Percentiles rank a stretch among this genome's conserved stretches.
Evolutionary conservation across 2,329 filamentous ascomycete species (phyloP).

Genomic region (Fusarium staphyleae): DNA sequence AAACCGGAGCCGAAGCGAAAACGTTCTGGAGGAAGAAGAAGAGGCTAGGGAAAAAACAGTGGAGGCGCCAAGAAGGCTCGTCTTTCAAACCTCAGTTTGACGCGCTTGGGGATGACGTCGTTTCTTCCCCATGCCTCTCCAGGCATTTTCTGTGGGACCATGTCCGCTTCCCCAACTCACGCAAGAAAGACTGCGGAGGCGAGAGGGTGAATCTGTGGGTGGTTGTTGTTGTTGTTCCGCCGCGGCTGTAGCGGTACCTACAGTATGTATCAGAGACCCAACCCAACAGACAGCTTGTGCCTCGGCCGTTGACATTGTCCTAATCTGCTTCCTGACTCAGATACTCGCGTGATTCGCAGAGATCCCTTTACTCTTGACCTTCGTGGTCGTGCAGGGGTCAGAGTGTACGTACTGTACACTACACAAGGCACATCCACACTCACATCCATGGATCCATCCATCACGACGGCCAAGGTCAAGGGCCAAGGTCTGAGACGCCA

Average conservation of each 20-base stretch:
- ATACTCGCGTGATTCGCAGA: background rate
- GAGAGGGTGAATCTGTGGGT: too few relatives aligned
- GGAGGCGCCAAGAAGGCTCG: conserved; percentile 6
- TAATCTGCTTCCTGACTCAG: background rate
- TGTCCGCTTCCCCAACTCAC: conserved; percentile 27
- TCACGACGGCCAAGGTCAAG: conserved; percentile 16
- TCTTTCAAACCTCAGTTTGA: background rate
- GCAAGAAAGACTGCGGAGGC: conserved; percentile 22
- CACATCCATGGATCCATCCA: conserved; percentile 8
- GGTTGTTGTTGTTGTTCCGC: too few relatives aligned
- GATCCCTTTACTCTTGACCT: background rate
- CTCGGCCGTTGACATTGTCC: too few relatives aligned
- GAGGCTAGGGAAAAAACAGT: background rate
- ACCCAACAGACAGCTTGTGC: too few relatives aligned
- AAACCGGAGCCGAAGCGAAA: background rate
- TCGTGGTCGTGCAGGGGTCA: too few relatives aligned
- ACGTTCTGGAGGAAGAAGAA: background rate
- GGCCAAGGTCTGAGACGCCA: conserved; percentile 16
- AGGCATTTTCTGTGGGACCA: conserved; percentile 6
- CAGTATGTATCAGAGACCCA: too few relatives aligned
- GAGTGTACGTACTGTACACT: background rate
- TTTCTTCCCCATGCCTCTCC: conserved; percentile 31
- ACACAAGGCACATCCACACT: too few relatives aligned
- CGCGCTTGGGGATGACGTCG: conserved; percentile 33
- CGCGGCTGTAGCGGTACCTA: background rate